Evolutionary conservation across 2,329 filamentous ascomycete species (phyloP).

Genomic region (Xylariaceae sp.): DNA sequence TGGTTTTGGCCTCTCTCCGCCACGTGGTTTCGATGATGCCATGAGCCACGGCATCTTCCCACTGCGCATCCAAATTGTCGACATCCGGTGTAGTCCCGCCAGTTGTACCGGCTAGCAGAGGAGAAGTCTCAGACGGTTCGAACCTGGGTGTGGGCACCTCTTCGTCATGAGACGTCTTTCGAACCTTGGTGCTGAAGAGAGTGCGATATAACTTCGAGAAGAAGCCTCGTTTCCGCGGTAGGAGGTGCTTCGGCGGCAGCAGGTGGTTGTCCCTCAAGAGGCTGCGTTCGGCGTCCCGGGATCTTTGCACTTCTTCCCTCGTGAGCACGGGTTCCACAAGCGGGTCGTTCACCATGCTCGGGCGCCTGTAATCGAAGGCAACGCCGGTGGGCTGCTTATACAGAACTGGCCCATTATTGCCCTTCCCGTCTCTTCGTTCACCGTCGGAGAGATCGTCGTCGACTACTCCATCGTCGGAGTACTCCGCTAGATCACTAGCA

Average conservation of each 20-base stretch:
- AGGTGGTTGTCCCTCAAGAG: constrained; percentile 63
- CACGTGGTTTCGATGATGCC: constrained; percentile 86
- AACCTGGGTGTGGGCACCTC: constrained; percentile 34
- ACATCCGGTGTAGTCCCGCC: constrained; percentile 44
- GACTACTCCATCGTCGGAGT: constrained; percentile 50
- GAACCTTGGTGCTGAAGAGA: constrained; percentile 55
- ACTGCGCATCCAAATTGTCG: constrained; percentile 65
- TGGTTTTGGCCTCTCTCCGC: constrained; percentile 81
- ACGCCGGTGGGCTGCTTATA: constrained; percentile 78
- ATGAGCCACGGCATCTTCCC: constrained; percentile 78
- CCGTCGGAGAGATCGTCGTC: constrained; percentile 33
- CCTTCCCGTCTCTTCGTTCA: constrained; percentile 33
- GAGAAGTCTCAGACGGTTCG: constrained; percentile 39
- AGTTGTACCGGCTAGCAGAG: constrained; percentile 41
- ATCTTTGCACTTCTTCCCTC: constrained; percentile 52
- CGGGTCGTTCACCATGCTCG: constrained; percentile 59
- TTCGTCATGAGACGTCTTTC: constrained; percentile 38
- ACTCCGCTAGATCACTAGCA: constrained; percentile 62
- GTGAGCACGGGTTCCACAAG: constrained; percentile 48
- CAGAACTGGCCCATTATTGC: constrained; percentile 45
- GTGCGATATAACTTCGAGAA: constrained; percentile 39
- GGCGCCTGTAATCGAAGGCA: constrained; percentile 65
- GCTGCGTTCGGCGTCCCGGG: constrained; percentile 55
- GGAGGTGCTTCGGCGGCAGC: constrained; percentile 55
- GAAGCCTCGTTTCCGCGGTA: constrained; percentile 35